A percentile compares a stretch with the other conserved stretches of the same genome.
phyloP scores from a whole-genome alignment of 2,329 filamentous ascomycete genomes.

The Myriosclerotinia scirpicola region DNA sequence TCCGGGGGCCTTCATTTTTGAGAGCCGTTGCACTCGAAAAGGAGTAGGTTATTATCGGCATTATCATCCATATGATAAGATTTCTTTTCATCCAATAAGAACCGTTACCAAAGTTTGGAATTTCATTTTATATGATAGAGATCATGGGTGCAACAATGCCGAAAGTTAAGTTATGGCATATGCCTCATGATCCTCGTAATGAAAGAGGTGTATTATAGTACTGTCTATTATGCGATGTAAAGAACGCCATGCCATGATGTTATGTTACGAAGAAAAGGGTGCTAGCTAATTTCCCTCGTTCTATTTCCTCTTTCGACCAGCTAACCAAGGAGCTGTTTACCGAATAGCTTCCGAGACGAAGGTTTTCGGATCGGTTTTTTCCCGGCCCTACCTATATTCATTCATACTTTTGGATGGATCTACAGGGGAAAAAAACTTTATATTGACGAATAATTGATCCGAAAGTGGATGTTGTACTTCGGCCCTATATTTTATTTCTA shows the following conservation, averaged over 20 bases:
- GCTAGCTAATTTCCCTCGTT: not conserved
- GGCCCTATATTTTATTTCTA: not conserved
- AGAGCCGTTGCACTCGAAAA: not conserved
- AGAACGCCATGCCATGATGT: not conserved
- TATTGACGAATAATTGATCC: not conserved
- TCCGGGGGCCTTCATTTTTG: not conserved
- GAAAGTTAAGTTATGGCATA: not conserved
- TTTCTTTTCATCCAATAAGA: not conserved
- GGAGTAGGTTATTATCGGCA: not conserved
- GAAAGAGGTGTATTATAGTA: not conserved
- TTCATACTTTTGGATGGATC: not conserved
- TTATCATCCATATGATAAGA: not conserved
- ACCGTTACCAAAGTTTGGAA: not conserved
- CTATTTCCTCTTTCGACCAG: not conserved
- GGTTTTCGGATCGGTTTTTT: not conserved
- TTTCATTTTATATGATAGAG: not conserved
- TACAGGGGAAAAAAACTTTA: not conserved
- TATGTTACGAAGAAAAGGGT: not conserved
- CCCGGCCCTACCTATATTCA: not conserved
- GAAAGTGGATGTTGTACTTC: not conserved
- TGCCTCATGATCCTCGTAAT: constrained; percentile 13
- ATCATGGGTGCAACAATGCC: not conserved
- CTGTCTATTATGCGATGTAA: not conserved
- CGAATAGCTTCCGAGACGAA: not conserved
- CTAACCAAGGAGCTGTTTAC: not conserved